Base-by-base conservation (phyloP, 1,284 basidiomycete species). In the Mycena sp. region DNA sequence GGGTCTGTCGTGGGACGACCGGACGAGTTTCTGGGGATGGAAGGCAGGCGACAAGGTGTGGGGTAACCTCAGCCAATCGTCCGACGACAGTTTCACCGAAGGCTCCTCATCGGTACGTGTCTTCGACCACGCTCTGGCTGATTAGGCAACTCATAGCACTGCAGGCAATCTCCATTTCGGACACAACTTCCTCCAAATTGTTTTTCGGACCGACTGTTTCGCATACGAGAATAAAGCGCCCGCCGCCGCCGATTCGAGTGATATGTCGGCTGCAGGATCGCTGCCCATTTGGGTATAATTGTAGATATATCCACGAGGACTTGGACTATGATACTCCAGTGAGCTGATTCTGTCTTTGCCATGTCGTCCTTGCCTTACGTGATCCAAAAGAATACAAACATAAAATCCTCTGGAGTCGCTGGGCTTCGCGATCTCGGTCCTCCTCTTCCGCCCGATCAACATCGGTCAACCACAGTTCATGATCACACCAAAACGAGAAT, bases 381-480 rank as follows among this genome's bases (percentile, higher is more conserved):
- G 4, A 21, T 19, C 23, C 14, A 28, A n/a, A 25, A 52, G 52
- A n/a, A 35, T 45, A 26, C 51, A 19, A 12, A 10, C 30, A 25
- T 28, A 1, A 26, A 16, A 9, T 19, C 10, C 43, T 19, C 16
- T 16, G 19, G 3, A 25, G 11, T 26, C 19, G 9, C n/a, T n/a
- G n/a, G 25, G 19, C 29, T 14, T 29, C 10, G 6, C 23, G 32
- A n/a, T 16, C 16, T 28, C 19, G 19, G 9, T 23, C 64, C 46
- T 17, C 49, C 46, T 30, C 40, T 51, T 6, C 52, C 44, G 10
- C 59, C 45, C 0, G 62, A 61, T 16, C 61, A 54, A 26, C 57
- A 40, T 26, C 38, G 63, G 19, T 30, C 52, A n/a, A 29, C 68
- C 21, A 70, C 57, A 11, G 67, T 85, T 10, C 78, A 81, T 53